Percentiles rank a stretch among this genome's conserved stretches.
Conservation (phyloP, 208 protist genomes). For the Vickermania spadyakhi region DNA sequence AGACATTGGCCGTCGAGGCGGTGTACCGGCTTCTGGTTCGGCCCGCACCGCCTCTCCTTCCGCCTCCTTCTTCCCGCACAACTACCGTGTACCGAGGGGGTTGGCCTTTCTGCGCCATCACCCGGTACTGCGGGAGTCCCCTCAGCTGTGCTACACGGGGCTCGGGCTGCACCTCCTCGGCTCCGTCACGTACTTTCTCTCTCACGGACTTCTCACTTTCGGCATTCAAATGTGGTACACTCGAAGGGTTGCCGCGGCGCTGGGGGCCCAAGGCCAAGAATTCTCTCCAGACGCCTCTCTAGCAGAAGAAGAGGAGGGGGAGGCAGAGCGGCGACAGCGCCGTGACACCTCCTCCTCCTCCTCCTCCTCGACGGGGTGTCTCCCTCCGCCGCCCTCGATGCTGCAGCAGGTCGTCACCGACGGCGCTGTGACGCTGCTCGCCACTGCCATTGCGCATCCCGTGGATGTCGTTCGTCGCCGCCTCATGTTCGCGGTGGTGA, state of each 20-base stretch:
- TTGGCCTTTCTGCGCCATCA: conserved; percentile 62
- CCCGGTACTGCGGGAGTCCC: conserved; percentile 45
- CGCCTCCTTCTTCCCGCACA: not conserved
- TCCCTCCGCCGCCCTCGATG: not conserved
- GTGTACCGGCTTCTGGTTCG: too few relatives aligned
- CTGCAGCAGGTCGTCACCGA: not conserved
- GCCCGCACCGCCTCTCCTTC: not conserved
- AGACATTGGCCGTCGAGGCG: not conserved
- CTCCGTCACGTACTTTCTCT: conserved; percentile 37
- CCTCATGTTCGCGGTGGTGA: conserved; percentile 57
- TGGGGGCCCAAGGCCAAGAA: too few relatives aligned
- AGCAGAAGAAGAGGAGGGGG: too few relatives aligned
- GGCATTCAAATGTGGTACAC: not conserved
- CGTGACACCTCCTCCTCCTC: too few relatives aligned
- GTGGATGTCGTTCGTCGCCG: conserved; percentile 66
- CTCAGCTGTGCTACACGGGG: conserved; percentile 63
- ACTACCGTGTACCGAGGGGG: conserved; percentile 64
- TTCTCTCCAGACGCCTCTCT: too few relatives aligned
- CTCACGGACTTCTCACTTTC: not conserved
- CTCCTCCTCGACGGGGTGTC: too few relatives aligned
- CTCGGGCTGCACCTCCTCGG: conserved; percentile 58
- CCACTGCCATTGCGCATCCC: conserved; percentile 63
- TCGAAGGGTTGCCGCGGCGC: too few relatives aligned
- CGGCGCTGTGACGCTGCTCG: conserved; percentile 7
- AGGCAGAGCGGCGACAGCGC: not conserved